These are phyloP conservation scores for Quillaja saponaria DNA, from an alignment of 306 rosid species.

Conservation along the genomic window DNA sequence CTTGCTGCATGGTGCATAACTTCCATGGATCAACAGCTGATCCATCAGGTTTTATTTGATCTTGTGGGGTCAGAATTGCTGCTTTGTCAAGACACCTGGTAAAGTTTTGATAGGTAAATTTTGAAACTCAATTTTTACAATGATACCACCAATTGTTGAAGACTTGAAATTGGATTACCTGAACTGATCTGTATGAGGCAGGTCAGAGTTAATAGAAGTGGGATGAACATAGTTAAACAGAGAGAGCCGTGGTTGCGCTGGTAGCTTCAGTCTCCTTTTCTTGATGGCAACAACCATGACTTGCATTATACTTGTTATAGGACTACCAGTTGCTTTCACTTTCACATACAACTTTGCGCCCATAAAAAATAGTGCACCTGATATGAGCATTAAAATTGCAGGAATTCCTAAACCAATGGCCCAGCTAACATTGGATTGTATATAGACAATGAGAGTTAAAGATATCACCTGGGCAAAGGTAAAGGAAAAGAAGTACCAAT, in stretches of 20 bases:
- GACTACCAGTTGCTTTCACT: constrained; percentile 77
- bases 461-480: constrained; percentile 72
- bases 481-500: constrained; percentile 80
- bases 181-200: constrained; percentile 71
- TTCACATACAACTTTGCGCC: constrained; percentile 75
- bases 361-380: constrained; percentile 58
- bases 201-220: constrained; percentile 54
- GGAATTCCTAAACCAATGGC: constrained; percentile 76
- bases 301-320: constrained; percentile 70
- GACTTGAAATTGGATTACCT: constrained; percentile 43
- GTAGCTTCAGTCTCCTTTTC: constrained; percentile 54
- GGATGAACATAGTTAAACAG: constrained; percentile 60
- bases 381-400: constrained; percentile 63
- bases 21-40: constrained; percentile 74
- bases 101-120: neutral
- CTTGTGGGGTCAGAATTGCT: constrained; percentile 55
- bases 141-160: constrained; percentile 17
- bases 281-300: constrained; percentile 62
- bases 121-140: neutral
- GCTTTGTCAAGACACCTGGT: constrained; percentile 75
- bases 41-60: constrained; percentile 61
- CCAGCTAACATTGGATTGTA: constrained; percentile 85
- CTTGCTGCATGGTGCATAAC: constrained; percentile 80
- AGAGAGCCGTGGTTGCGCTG: constrained; percentile 51
- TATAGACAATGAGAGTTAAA: constrained; percentile 61